Evolutionary conservation across 176 grass and related monocot genomes (phyloP).

Genomic region (Hyparrhenia diplandra): DNA sequence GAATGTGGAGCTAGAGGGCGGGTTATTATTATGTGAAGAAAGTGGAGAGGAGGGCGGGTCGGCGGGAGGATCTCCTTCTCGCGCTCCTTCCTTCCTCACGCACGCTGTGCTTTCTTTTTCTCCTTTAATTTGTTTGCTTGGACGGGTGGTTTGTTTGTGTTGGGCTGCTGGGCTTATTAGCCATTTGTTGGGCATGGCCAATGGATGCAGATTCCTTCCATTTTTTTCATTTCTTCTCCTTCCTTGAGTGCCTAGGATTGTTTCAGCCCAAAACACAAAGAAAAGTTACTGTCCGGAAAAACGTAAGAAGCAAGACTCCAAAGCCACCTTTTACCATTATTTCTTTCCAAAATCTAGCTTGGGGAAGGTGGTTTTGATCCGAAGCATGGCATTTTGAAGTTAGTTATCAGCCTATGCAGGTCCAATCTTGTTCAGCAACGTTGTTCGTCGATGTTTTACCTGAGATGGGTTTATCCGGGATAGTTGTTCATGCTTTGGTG

Average conservation of each 20-base stretch:
- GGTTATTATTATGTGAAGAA: background rate
- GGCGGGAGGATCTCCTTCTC: conserved; percentile 18
- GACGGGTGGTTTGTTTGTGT: background rate
- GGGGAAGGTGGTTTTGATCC: too few species aligned
- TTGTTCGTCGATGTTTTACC: too few species aligned
- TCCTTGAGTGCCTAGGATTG: too few species aligned
- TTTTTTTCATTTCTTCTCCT: too few species aligned
- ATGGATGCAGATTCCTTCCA: background rate
- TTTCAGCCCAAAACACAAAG: background rate
- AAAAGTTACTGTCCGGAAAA: background rate
- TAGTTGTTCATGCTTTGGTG: too few species aligned
- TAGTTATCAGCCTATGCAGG: too few species aligned
- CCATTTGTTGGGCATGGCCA: too few species aligned
- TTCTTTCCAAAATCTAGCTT: too few species aligned
- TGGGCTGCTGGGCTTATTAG: background rate
- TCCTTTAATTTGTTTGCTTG: background rate
- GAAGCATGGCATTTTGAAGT: too few species aligned
- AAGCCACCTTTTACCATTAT: background rate
- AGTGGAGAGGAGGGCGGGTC: background rate
- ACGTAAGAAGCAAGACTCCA: background rate
- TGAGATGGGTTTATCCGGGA: too few species aligned
- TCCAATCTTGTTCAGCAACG: too few species aligned
- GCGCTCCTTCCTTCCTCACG: background rate
- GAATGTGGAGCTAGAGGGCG: conserved; percentile 3
- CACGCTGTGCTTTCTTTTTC: background rate